These are phyloP conservation scores for Xylaria cubensis DNA, from an alignment of 495 filamentous ascomycete genomes.

Conservation along the genomic window DNA sequence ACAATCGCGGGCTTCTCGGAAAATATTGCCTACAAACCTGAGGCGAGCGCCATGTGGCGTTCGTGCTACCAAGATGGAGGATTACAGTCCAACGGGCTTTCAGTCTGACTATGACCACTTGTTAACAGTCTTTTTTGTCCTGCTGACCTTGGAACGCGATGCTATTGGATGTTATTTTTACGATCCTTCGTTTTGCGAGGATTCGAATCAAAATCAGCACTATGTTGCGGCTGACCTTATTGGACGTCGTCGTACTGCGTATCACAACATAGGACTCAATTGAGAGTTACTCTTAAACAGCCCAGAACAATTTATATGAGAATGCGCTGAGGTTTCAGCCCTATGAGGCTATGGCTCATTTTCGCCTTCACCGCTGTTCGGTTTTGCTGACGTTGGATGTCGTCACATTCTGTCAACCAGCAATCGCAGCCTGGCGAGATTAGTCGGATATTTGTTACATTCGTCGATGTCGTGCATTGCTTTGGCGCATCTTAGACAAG, in stretches of 20 bases:
- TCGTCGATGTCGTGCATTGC: neutral
- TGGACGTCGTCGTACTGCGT: no score
- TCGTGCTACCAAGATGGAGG: neutral
- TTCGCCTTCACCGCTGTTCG: slow-evolving; percentile 21
- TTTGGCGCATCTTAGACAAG: neutral
- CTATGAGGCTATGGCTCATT: slow-evolving; percentile 24
- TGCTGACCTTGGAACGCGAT: slow-evolving; percentile 2
- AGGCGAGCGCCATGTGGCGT: neutral
- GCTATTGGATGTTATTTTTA: neutral
- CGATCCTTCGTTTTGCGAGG: neutral
- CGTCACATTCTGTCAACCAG: neutral
- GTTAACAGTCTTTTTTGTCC: neutral
- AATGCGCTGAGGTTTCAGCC: slow-evolving; percentile 7
- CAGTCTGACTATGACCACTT: neutral
- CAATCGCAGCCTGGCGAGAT: no score
- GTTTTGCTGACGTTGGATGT: slow-evolving; percentile 22
- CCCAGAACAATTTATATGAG: neutral
- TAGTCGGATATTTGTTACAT: neutral
- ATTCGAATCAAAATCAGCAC: neutral
- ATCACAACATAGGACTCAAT: neutral
- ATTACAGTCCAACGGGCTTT: neutral
- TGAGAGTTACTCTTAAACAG: neutral
- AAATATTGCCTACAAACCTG: neutral
- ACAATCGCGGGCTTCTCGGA: neutral
- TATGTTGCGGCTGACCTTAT: neutral